Evolutionary conservation across 306 rosid species (phyloP).

Genomic region (Sechiopsis laciniata): DNA sequence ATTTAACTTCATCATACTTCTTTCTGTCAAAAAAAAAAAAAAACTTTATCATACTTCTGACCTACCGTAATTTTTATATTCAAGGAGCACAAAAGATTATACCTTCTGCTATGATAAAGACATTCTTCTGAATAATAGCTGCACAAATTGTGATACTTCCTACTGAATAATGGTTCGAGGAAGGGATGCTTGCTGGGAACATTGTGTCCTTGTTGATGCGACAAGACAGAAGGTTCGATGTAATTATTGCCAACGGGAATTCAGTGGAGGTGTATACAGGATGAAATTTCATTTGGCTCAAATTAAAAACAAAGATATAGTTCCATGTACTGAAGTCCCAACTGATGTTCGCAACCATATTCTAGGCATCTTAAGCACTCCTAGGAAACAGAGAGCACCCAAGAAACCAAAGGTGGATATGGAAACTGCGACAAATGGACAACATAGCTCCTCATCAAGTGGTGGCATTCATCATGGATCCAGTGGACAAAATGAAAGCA

Average conservation of each 20-base stretch:
- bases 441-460: constrained; percentile 58
- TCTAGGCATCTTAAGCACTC: constrained; percentile 47
- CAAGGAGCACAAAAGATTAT: background rate
- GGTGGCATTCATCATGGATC: constrained; percentile 51
- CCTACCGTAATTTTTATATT: background rate
- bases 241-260: constrained; percentile 61
- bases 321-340: constrained; percentile 64
- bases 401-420: constrained; percentile 47
- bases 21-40: no score
- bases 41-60: background rate
- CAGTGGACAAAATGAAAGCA: constrained; percentile 49
- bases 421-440: constrained; percentile 39
- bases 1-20: background rate
- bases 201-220: constrained; percentile 59
- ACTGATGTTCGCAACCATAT: constrained; percentile 53
- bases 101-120: constrained; percentile 11
- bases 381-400: constrained; percentile 54
- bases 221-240: constrained; percentile 63
- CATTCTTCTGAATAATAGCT: constrained; percentile 8
- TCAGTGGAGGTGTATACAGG: constrained; percentile 75
- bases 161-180: constrained; percentile 63
- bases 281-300: constrained; percentile 87
- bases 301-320: constrained; percentile 67
- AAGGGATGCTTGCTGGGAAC: constrained; percentile 80
- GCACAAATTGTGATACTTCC: constrained; percentile 22